Conservation (phyloP, 1,284 basidiomycete genomes). For the Ustilago esculenta region DNA sequence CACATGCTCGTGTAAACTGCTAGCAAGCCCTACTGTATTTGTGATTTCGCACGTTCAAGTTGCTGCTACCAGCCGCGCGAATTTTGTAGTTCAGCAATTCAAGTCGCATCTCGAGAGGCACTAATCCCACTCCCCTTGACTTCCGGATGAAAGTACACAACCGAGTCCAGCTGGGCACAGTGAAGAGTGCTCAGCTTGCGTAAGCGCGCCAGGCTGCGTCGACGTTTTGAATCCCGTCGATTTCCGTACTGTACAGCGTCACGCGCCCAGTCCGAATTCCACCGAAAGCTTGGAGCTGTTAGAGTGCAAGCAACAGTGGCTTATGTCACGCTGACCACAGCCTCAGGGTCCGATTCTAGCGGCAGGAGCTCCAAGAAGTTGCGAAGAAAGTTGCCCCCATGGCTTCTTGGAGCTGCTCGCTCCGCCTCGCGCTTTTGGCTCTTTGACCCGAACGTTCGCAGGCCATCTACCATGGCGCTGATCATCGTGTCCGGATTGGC, state of each 20-base stretch:
- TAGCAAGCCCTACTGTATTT: too few relatives aligned
- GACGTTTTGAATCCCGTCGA: conserved; percentile 25
- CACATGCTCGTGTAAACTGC: too few relatives aligned
- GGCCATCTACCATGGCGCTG: conserved; percentile 78
- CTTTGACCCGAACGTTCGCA: not conserved
- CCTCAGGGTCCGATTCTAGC: conserved; percentile 23
- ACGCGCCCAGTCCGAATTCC: conserved; percentile 9
- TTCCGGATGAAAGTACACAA: conserved; percentile 36
- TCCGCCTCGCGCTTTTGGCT: too few relatives aligned
- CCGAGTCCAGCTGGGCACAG: too few relatives aligned
- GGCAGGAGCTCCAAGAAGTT: not conserved
- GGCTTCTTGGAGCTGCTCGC: not conserved
- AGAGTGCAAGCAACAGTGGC: not conserved
- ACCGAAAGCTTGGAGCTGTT: conserved; percentile 12
- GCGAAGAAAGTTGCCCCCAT: conserved; percentile 15
- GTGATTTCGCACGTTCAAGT: not conserved
- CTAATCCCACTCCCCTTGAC: not conserved
- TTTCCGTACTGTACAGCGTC: conserved; percentile 11
- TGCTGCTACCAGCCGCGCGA: too few relatives aligned
- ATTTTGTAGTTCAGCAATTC: too few relatives aligned
- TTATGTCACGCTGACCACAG: conserved; percentile 13
- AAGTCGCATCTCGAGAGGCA: too few relatives aligned
- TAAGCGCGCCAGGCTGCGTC: conserved; percentile 12
- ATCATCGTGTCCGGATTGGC: conserved; percentile 92
- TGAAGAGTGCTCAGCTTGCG: conserved; percentile 21